Evolutionary conservation across 2,329 filamentous ascomycete genomes (phyloP), one percentile per base, ranked within the genome.

Genomic region (Acarospora socialis): DNA sequence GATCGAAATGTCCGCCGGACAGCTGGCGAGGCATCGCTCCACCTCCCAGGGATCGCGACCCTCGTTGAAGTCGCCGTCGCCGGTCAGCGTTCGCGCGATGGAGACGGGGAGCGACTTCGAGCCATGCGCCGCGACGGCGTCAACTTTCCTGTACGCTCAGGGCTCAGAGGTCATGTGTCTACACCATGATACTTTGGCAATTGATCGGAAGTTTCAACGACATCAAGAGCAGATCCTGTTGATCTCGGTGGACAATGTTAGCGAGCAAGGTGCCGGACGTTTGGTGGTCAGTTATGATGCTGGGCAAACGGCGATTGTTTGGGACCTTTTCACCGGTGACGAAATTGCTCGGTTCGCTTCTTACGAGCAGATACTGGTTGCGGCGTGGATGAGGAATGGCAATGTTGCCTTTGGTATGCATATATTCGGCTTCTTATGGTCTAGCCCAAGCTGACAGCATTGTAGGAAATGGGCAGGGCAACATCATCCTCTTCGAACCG

Each of bases 361-460:
- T 0, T 94, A 92, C 49, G 83, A 92, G 49, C 73, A 81, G 43
- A 68, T 95, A 41, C 77, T 76, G 14, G 77, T 82, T 18, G 87
- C 86, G 21, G 68, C 81, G 8, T 98, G 90, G 83, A 94, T 98
- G 86, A 72, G 78, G 26, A 94, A 94, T 58, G 90, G 90, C 33
- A 92, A 93, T 58, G 77, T 98, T 43, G 87, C 83, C 21, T 95
- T 95, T 63, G 90, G 87, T 94, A 66, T 55, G n/a, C 5, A 19
- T 34, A 38, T 14, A 25, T 32, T 22, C 32, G 37, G 27, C 39
- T 42, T 37, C 21, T 15, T 21, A 26, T 25, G 21, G 13, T 34
- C 10, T 34, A 14, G 33, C 29, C 31, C 35, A 42, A 32, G 38
- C 34, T 42, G 35, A 43, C 34, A n/a, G 31, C 49, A 43, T 46